Conservation (phyloP, 176 grass and related monocot species). For the Raddia guianensis region DNA sequence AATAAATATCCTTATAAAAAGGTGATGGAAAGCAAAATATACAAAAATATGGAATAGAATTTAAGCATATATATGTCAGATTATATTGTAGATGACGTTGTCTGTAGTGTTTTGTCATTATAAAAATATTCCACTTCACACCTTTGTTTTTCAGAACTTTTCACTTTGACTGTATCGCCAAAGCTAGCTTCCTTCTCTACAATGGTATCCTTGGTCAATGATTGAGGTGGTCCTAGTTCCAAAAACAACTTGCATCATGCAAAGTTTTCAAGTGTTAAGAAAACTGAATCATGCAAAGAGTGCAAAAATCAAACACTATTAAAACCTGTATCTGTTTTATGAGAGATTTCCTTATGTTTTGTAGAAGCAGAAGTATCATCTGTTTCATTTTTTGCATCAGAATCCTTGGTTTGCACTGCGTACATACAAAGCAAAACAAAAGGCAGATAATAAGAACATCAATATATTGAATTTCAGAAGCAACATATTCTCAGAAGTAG, state of each 20-base stretch:
- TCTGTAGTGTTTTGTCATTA: constrained; percentile 16
- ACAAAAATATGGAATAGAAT: neutral
- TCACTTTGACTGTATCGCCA: constrained; percentile 41
- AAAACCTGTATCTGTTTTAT: constrained; percentile 51
- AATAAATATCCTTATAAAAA: constrained; percentile 23
- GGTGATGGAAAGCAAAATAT: neutral
- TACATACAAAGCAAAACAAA: constrained; percentile 1
- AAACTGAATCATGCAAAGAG: constrained; percentile 25
- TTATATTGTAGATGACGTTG: constrained; percentile 11
- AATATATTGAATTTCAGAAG: constrained; percentile 7
- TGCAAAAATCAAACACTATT: constrained; percentile 36
- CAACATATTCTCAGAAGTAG: constrained; percentile 27
- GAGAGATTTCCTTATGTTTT: constrained; percentile 31
- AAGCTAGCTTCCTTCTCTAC: constrained; percentile 31
- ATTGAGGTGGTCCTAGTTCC: constrained; percentile 32
- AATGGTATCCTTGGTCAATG: constrained; percentile 28
- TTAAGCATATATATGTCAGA: constrained; percentile 14
- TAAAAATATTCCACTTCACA: constrained; percentile 36
- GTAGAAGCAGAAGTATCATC: constrained; percentile 33
- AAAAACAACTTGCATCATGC: constrained; percentile 33
- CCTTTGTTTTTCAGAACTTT: constrained; percentile 93
- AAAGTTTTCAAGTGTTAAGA: constrained; percentile 22
- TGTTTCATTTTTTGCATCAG: constrained; percentile 48
- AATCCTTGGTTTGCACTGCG: constrained; percentile 50
- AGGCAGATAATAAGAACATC: constrained; percentile 27